Percentiles rank a stretch among this genome's conserved stretches.
Conservation (phyloP, 2,329 filamentous ascomycete species). For the Berkeleyomyces rouxiae region DNA sequence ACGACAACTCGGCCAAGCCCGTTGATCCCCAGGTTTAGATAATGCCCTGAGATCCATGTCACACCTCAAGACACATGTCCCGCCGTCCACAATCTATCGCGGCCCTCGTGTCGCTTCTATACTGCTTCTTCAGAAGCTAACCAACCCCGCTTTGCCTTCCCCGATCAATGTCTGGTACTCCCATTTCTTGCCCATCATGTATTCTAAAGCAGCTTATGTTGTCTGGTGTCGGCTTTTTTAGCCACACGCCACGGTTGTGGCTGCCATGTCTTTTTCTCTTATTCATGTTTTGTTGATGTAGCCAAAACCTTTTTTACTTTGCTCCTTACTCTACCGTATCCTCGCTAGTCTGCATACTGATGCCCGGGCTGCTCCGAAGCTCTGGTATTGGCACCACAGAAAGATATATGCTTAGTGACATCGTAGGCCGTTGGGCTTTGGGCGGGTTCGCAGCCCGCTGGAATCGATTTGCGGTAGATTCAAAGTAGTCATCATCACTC, state of each 20-base stretch:
- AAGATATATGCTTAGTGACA: constrained; percentile 44
- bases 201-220: not conserved
- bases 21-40: constrained; percentile 2
- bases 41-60: not conserved
- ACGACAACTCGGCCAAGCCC: constrained; percentile 17
- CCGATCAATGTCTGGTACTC: not conserved
- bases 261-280: not conserved
- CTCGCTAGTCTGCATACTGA: constrained; percentile 31
- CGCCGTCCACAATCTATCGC: too few species aligned
- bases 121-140: not conserved
- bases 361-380: constrained; percentile 31
- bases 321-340: constrained; percentile 15
- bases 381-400: constrained; percentile 37
- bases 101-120: not conserved
- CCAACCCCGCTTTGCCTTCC: not conserved
- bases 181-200: not conserved
- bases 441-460: constrained; percentile 34
- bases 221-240: not conserved
- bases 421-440: constrained; percentile 29
- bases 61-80: too few species aligned
- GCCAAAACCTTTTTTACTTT: not conserved
- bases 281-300: not conserved
- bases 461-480: constrained; percentile 40
- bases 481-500: constrained; percentile 31
- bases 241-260: not conserved